These are phyloP conservation scores for Lenzites betulinus DNA, from an alignment of 768 basidiomycete species.

Conservation along the genomic window DNA sequence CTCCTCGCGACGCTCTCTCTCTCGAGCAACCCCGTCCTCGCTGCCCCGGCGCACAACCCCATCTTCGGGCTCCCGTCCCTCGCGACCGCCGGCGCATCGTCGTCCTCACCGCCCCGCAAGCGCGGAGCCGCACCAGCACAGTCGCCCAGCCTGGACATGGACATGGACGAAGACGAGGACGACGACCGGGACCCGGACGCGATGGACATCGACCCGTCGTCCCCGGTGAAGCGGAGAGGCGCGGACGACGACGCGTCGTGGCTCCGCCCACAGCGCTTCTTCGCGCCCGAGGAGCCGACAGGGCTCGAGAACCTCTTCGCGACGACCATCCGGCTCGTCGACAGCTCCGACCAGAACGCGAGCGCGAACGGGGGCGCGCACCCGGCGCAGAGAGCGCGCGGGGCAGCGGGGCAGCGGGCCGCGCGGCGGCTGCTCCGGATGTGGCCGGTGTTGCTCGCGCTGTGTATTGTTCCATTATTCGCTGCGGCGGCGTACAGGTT, in stretches of 20 bases:
- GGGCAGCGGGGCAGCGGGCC: background rate
- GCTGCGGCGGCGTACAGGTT: conserved; percentile 7
- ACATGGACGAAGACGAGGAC: conserved; percentile 26
- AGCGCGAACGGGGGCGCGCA: background rate
- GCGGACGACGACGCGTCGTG: conserved; percentile 45
- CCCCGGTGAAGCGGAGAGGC: conserved; percentile 14
- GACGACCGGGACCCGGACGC: conserved; percentile 42
- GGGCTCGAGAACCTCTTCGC: conserved; percentile 74
- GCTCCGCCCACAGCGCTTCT: conserved; percentile 74
- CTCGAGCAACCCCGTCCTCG: conserved; percentile 61
- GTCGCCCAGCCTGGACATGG: conserved; percentile 23
- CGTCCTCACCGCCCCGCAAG: conserved; percentile 4
- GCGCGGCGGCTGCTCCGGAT: background rate
- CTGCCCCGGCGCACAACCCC: conserved; percentile 39
- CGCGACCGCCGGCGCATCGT: conserved; percentile 30
- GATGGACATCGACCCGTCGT: conserved; percentile 56
- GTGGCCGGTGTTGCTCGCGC: conserved; percentile 5
- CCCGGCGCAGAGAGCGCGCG: background rate
- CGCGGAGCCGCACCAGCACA: conserved; percentile 7
- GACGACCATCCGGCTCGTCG: conserved; percentile 43
- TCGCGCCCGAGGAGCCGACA: conserved; percentile 76
- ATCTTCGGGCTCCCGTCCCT: conserved; percentile 76
- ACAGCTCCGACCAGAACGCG: conserved; percentile 20
- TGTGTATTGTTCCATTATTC: conserved; percentile 14
- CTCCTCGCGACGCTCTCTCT: conserved; percentile 63